These are phyloP conservation scores for Trifolium subterraneum DNA, from an alignment of 306 rosid genomes.

Conservation along the genomic window DNA sequence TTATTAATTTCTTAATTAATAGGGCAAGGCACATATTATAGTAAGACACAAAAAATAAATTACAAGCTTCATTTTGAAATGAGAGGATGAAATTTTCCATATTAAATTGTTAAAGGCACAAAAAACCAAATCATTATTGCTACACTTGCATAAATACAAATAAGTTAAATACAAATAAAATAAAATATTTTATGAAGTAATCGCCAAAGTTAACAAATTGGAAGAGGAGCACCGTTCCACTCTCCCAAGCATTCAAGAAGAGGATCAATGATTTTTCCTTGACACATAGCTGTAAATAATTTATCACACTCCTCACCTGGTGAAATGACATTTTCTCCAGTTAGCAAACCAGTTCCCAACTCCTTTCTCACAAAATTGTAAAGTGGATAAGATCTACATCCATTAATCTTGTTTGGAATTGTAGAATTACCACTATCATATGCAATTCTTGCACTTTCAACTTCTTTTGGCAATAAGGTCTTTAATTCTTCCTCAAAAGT, in stretches of 20 bases:
- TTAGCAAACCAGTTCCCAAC: not conserved
- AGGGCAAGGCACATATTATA: no score
- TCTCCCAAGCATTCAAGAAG: not conserved
- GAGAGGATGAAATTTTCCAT: not conserved
- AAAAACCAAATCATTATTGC: no score
- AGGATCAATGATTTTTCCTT: not conserved
- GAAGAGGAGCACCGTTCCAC: not conserved
- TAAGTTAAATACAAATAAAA: no score
- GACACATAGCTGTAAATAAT: not conserved
- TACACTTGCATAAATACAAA: not conserved
- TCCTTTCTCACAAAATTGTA: not conserved
- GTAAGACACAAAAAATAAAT: not conserved
- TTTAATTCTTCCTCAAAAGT: not conserved
- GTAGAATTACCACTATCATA: not conserved
- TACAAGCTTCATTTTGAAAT: no score
- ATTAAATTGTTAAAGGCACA: no score
- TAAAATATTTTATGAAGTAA: no score
- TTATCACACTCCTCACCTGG: not conserved
- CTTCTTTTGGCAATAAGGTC: not conserved
- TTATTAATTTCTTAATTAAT: no score
- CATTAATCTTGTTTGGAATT: slow-evolving; percentile 4
- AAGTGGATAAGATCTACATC: not conserved
- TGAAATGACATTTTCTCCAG: not conserved
- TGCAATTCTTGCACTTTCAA: not conserved
- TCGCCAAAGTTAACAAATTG: not conserved